A percentile compares a stretch with the other conserved stretches of the same genome.
phyloP scores from a whole-genome alignment of 2,329 filamentous ascomycete species.

The Colletotrichum viniferum region DNA sequence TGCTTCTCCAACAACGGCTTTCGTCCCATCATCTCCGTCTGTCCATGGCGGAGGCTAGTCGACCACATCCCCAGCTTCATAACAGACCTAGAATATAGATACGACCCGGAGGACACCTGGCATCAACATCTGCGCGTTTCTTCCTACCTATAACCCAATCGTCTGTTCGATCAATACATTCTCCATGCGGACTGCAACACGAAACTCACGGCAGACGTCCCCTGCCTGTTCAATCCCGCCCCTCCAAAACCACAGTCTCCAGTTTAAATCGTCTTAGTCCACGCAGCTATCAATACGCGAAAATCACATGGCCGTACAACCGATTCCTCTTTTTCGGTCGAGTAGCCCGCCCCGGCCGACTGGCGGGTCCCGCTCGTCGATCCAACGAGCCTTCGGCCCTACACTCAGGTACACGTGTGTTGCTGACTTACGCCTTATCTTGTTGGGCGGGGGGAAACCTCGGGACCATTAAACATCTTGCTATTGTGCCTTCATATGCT shows the following conservation, averaged over 20 bases:
- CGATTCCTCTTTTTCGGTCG: conserved; percentile 1
- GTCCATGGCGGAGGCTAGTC: background rate
- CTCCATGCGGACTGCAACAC: background rate
- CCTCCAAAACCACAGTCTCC: background rate
- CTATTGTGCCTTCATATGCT: background rate
- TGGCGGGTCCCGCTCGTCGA: conserved; percentile 5
- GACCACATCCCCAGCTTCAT: background rate
- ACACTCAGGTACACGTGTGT: background rate
- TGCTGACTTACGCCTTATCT: background rate
- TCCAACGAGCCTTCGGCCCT: conserved; percentile 20
- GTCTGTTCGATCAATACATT: background rate
- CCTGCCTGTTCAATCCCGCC: conserved; percentile 2
- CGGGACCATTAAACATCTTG: background rate
- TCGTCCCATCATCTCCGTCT: background rate
- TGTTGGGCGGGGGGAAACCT: background rate
- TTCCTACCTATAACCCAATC: background rate
- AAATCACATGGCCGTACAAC: conserved; percentile 2
- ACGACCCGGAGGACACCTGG: background rate
- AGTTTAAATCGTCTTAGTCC: background rate
- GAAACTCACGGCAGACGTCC: background rate
- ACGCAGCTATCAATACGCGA: background rate
- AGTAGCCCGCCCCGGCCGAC: conserved; percentile 14
- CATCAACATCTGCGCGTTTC: background rate
- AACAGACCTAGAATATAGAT: background rate
- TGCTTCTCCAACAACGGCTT: conserved; percentile 2